Conservation (phyloP, 2,329 filamentous ascomycete species). For the Hortaea sp. region DNA sequence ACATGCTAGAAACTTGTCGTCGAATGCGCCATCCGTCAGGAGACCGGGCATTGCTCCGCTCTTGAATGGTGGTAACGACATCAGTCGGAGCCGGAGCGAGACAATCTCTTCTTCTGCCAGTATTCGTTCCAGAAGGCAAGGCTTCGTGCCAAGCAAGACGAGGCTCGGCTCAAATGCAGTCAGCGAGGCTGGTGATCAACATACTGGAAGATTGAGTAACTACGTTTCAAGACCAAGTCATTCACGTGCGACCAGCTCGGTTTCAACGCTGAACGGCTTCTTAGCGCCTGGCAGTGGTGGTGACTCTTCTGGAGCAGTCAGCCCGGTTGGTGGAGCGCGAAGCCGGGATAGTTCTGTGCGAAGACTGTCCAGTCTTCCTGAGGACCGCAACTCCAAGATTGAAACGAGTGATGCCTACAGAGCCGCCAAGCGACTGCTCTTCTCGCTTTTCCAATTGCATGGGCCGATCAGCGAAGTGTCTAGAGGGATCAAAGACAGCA, state of each 20-base stretch:
- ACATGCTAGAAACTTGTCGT: constrained; percentile 51
- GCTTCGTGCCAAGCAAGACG: constrained; percentile 45
- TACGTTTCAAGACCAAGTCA: constrained; percentile 33
- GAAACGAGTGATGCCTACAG: constrained; percentile 13
- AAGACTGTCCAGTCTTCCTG: constrained; percentile 16
- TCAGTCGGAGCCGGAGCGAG: constrained; percentile 54
- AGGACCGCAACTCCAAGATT: constrained; percentile 17
- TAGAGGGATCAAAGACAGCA: constrained; percentile 36
- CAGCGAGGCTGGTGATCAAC: constrained; percentile 13
- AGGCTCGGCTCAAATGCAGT: constrained; percentile 30
- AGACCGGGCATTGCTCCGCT: constrained; percentile 66
- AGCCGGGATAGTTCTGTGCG: constrained; percentile 12
- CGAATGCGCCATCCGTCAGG: constrained; percentile 28
- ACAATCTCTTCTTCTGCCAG: constrained; percentile 40
- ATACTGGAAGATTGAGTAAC: constrained; percentile 34
- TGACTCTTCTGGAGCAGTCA: constrained; percentile 23
- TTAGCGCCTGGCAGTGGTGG: constrained; percentile 17
- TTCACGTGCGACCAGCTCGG: constrained; percentile 21
- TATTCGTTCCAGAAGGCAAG: constrained; percentile 49
- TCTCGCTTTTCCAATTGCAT: constrained; percentile 19
- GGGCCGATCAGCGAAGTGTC: constrained; percentile 16
- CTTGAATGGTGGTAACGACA: constrained; percentile 54
- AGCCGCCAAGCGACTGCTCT: constrained; percentile 19
- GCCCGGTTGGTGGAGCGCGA: constrained; percentile 20
- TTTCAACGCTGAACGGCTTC: constrained; percentile 17